Evolutionary conservation across 345 rosid species (phyloP), one percentile per base, ranked within the genome.

Genomic region (Eutrema heterophyllum): DNA sequence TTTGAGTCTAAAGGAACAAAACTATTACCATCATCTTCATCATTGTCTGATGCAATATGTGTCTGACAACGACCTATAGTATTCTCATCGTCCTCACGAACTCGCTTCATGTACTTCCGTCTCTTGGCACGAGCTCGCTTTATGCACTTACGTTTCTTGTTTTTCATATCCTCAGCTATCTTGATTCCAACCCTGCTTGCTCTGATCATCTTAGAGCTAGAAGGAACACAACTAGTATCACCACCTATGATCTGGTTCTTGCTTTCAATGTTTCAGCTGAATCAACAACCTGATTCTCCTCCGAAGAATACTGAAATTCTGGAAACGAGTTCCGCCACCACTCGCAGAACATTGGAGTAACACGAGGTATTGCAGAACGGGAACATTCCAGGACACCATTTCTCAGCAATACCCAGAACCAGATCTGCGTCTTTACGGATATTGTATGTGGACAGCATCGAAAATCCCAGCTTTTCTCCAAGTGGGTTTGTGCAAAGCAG

Each of bases 261-360:
- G 64, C 4, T 53, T 10, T 60, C 26, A 53, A 40, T 14, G 39
- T 7, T 35, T 26, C 5, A n/a, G 21, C n/a, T 67, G 60, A 56
- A 33, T 55, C 43, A 53, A 0, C 6, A 53, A 29, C 52, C 1
- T 3, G 3, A 2, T 43, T 43, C 16, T 67, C 14, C 29, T 27
- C n/a, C n/a, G n/a, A n/a, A n/a, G n/a, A n/a, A n/a, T n/a, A n/a
- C n/a, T n/a, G n/a, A n/a, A n/a, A n/a, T n/a, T n/a, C n/a, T n/a
- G n/a, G n/a, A n/a, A n/a, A n/a, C n/a, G n/a, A n/a, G n/a, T n/a
- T 27, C 3, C 48, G 81, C 89, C 90, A 79, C 92, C 92, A 86
- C 9, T 79, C 57, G 29, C 65, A 58, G 75, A 84, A 83, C 6
- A 15, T 54, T 5, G 51, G 24, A 2, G 90, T 83, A 33, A 83